phyloP scores from a whole-genome alignment of 305 asterid species.

The Fraxinus xanthoxyloides region DNA sequence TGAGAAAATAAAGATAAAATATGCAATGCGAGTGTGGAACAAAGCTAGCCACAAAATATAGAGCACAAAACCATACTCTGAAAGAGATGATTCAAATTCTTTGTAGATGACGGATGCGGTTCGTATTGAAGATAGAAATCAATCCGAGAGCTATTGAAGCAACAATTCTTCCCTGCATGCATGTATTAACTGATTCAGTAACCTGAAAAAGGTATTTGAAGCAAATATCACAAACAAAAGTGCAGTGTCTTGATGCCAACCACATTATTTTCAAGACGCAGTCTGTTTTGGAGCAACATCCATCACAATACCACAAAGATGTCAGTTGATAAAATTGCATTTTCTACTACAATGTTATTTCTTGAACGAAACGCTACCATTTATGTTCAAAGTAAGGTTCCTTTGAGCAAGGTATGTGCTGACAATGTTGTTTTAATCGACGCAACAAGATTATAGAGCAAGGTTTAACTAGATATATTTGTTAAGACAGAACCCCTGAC shows the following conservation, averaged over 20 bases:
- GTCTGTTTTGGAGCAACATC: not conserved
- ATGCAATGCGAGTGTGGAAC: not conserved
- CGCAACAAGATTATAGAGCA: not conserved
- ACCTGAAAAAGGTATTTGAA: constrained; percentile 2
- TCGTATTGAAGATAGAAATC: constrained; percentile 78
- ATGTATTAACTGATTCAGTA: constrained; percentile 19
- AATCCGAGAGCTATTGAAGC: constrained; percentile 82
- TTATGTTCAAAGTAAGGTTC: not conserved
- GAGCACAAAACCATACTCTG: constrained; percentile 61
- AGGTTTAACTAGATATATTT: not conserved
- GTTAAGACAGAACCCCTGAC: not conserved
- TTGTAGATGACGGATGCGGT: constrained; percentile 90
- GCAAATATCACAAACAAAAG: not conserved
- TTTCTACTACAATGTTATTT: not conserved
- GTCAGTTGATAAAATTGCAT: not conserved
- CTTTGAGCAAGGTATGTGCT: not conserved
- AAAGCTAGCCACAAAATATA: constrained; percentile 2
- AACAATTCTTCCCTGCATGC: constrained; percentile 93
- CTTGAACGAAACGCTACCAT: not conserved
- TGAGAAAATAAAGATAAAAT: not conserved
- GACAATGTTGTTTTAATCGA: not conserved
- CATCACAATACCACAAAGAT: not conserved
- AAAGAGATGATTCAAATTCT: constrained; percentile 86
- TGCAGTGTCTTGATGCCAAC: not conserved
- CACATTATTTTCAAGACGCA: constrained; percentile 1